Base-by-base conservation (phyloP, 164 flowering plant genomes). In the Litsea cubeba region DNA sequence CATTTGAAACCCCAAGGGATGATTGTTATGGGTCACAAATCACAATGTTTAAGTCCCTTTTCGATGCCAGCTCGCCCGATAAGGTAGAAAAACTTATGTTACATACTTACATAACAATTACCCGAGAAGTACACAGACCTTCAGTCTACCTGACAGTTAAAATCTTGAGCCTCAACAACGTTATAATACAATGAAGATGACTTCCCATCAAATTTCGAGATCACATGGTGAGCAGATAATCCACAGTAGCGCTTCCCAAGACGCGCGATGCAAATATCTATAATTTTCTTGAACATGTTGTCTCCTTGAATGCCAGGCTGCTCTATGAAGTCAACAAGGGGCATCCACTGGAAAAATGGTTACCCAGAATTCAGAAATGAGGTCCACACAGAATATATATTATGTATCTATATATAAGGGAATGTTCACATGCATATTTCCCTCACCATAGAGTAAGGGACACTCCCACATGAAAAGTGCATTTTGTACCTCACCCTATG, bases 281-380 rank as follows among this genome's bases (percentile, higher is more conserved):
- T 83, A 32, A 91, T 84, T 76, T 88, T 90, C 82, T 85, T 89
- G 87, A 92, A 89, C 97, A 92, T 89, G 69, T 20, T 60, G 72
- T 94, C 97, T 71, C 79, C 90, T 81, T 78, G 80, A 73, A 87
- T 81, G 2, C 79, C 65, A 18, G 91, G 91, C 64, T 92, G 98
- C 80, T 84, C 85, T 14, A 87, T 83, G 79, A 92, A 91, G 69
- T 94, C 95, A 65, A 23, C 81, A 1, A 94, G 78, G 18, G 97
- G 92, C 97, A 92, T 92, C 98, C 98, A 94, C 98, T 92, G 87
- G 70, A 75, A 18, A 24, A 72, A 25, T 24, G n/a, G 35, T 11
- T 2, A 66, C 12, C n/a, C 7, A 12, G 24, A 11, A 25, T 65
- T 50, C 62, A n/a, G 50, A 5, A 72, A 25, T 35, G 30, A 72